These are phyloP conservation scores for Phytophthora sp. DNA, from an alignment of 352 stramenopile genomes.

Conservation along the genomic window DNA sequence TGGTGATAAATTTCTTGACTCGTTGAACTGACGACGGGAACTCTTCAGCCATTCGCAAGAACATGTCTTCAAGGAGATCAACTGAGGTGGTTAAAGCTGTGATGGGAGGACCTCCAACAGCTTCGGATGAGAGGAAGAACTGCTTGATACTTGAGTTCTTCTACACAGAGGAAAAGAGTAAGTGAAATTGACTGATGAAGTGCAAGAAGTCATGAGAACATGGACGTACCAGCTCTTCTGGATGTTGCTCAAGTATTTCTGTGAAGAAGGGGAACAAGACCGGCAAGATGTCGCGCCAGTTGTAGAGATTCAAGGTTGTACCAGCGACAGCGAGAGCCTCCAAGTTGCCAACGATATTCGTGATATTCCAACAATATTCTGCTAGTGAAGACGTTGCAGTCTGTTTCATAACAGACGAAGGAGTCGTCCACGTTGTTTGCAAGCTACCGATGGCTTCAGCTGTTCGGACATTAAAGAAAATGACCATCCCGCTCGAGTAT, in stretches of 20 bases:
- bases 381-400: too few relatives aligned
- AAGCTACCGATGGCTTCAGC: conserved; percentile 54
- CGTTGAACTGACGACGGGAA: conserved; percentile 5
- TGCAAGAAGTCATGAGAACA: not conserved
- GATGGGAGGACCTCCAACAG: not conserved
- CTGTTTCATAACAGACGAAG: not conserved
- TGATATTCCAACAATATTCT: not conserved
- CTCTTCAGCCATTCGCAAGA: conserved; percentile 26
- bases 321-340: conserved; percentile 8
- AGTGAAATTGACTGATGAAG: not conserved
- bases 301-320: conserved; percentile 31
- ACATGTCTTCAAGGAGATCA: conserved; percentile 25
- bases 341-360: conserved; percentile 9
- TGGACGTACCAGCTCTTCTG: conserved; percentile 26
- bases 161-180: conserved; percentile 8
- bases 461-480: conserved; percentile 56
- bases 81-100: not conserved
- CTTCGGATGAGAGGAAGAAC: conserved; percentile 10
- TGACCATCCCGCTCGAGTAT: conserved; percentile 53
- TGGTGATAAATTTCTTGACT: not conserved
- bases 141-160: conserved; percentile 17
- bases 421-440: conserved; percentile 4
- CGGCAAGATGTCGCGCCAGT: conserved; percentile 55
- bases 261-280: conserved; percentile 38
- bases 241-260: conserved; percentile 23